These are phyloP conservation scores for Sarcocystis neurona DNA, from an alignment of 169 alveolate genomes.

Conservation along the genomic window DNA sequence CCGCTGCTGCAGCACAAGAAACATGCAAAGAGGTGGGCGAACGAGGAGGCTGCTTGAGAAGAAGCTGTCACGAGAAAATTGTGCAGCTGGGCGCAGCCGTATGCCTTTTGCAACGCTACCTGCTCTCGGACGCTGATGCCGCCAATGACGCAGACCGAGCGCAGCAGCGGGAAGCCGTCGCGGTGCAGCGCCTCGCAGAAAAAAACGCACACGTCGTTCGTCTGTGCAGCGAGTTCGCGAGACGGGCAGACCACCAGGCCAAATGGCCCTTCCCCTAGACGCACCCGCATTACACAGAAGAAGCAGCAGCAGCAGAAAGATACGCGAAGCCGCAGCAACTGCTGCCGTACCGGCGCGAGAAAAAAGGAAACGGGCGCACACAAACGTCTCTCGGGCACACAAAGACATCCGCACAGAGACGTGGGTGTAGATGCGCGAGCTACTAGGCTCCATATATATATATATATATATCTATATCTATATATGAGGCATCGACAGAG, in stretches of 20 bases:
- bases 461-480: no score
- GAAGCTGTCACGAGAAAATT: not conserved
- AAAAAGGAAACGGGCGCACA: not conserved
- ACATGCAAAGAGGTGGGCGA: not conserved
- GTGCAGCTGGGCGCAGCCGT: no score
- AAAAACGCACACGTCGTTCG: conserved; percentile 82
- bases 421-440: no score
- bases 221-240: conserved; percentile 93
- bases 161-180: conserved; percentile 75
- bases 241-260: conserved; percentile 92
- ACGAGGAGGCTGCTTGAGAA: not conserved
- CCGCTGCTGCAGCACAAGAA: not conserved
- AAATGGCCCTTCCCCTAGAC: conserved; percentile 90
- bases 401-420: no score
- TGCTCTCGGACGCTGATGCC: conserved; percentile 79
- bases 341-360: not conserved
- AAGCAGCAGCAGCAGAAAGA: not conserved
- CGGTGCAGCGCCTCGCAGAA: conserved; percentile 72
- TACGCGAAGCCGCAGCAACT: not conserved
- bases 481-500: no score
- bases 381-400: no score
- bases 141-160: conserved; percentile 80
- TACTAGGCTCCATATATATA: no score
- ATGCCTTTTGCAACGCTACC: no score
- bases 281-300: conserved; percentile 37